phyloP scores from a whole-genome alignment of 345 rosid genomes.

The Abelmoschus esculentus region DNA sequence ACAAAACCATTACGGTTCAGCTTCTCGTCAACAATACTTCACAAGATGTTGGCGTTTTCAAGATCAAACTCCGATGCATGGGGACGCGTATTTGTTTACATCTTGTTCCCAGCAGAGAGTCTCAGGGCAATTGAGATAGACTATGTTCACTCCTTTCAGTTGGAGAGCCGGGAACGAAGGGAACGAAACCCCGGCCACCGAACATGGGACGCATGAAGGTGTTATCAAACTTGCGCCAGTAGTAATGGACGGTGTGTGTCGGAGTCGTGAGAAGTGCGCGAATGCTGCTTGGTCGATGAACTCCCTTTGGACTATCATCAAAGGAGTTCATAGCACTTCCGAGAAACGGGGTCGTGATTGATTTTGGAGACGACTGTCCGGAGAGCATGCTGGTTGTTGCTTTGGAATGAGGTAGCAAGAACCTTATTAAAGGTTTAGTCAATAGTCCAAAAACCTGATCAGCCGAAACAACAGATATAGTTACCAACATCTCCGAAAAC shows the following conservation, averaged over 20 bases:
- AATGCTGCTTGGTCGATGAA: constrained; percentile 46
- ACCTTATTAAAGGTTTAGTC: constrained; percentile 79
- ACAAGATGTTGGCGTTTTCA: too few relatives aligned
- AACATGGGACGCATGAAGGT: constrained; percentile 86
- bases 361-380: constrained; percentile 46
- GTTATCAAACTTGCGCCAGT: constrained; percentile 82
- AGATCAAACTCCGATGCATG: neutral
- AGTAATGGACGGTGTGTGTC: constrained; percentile 75
- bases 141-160: constrained; percentile 43
- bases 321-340: constrained; percentile 62
- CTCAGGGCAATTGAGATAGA: constrained; percentile 3
- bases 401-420: constrained; percentile 56
- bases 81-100: neutral
- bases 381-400: constrained; percentile 34
- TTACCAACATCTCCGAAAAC: neutral
- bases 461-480: neutral
- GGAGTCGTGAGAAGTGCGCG: constrained; percentile 80
- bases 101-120: neutral
- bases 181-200: constrained; percentile 92
- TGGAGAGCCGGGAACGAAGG: constrained; percentile 80
- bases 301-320: constrained; percentile 26
- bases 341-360: constrained; percentile 46
- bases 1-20: too few relatives aligned
- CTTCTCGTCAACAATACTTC: too few relatives aligned
- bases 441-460: constrained; percentile 76